phyloP scores from a whole-genome alignment of 2,329 filamentous ascomycete genomes.

The Ceratocystiopsis brevicomis region DNA sequence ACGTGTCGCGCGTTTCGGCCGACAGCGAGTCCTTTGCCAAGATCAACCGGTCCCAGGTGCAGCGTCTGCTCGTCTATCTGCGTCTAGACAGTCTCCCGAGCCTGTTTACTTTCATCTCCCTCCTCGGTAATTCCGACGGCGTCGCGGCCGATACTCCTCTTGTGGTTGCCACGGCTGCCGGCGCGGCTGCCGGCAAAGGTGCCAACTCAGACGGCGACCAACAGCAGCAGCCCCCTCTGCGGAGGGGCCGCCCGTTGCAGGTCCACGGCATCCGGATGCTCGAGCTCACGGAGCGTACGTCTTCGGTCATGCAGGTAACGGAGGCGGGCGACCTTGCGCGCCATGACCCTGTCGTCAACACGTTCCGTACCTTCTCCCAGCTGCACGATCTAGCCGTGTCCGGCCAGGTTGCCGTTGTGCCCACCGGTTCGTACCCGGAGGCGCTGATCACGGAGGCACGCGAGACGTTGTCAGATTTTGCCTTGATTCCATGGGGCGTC shows the following conservation, averaged over 20 bases:
- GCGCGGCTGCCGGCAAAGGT: too few species aligned
- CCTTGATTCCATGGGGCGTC: conserved; percentile 82
- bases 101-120: conserved; percentile 62
- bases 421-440: conserved; percentile 60
- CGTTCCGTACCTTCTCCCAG: conserved; percentile 73
- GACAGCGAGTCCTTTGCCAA: conserved; percentile 13
- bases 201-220: too few species aligned
- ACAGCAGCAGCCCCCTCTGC: conserved; percentile 5
- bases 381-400: conserved; percentile 69
- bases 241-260: conserved; percentile 35
- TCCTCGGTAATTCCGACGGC: conserved; percentile 35
- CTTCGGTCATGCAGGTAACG: conserved; percentile 85
- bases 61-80: conserved; percentile 58
- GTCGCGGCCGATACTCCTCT: conserved; percentile 11
- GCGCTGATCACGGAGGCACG: conserved; percentile 52
- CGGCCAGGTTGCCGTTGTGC: conserved; percentile 62
- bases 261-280: conserved; percentile 74
- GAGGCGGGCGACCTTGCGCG: conserved; percentile 55
- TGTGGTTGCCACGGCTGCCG: neutral
- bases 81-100: conserved; percentile 70
- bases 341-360: conserved; percentile 69
- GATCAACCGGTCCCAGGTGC: conserved; percentile 25
- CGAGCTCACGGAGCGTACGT: conserved; percentile 79
- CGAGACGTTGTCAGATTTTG: conserved; percentile 50
- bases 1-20: conserved; percentile 11